phyloP scores from a whole-genome alignment of 148 eudicot genomes.

The Hydrangea macrophylla region DNA sequence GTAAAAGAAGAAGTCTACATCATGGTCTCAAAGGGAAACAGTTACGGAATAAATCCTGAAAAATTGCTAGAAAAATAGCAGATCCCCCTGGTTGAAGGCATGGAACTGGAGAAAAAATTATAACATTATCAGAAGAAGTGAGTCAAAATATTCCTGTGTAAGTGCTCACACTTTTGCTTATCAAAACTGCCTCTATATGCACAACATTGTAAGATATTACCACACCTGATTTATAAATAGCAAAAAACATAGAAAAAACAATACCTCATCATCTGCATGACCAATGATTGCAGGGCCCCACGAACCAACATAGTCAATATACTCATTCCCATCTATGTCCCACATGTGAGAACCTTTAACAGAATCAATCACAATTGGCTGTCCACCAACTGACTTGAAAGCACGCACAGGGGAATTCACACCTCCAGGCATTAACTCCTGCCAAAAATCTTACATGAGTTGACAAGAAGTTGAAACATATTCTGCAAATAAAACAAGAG shows the following conservation, averaged over 20 bases:
- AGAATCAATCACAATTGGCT: constrained; percentile 78
- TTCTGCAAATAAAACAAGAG: not conserved
- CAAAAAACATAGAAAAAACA: constrained; percentile 11
- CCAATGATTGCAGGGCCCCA: constrained; percentile 96
- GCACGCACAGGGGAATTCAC: constrained; percentile 94
- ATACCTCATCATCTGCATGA: constrained; percentile 87
- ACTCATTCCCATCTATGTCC: constrained; percentile 95
- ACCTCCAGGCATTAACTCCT: constrained; percentile 98
- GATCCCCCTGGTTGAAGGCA: not conserved
- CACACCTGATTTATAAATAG: not conserved
- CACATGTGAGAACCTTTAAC: constrained; percentile 88
- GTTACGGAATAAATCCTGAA: not conserved
- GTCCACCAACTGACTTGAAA: constrained; percentile 96
- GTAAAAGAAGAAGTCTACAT: not conserved
- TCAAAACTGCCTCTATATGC: not conserved
- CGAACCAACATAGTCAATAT: constrained; percentile 94
- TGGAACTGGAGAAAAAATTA: not conserved
- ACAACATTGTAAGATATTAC: not conserved
- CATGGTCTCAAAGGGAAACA: not conserved
- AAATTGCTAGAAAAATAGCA: not conserved
- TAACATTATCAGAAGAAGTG: not conserved
- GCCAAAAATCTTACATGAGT: constrained; percentile 16
- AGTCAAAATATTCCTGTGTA: not conserved
- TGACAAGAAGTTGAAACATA: not conserved
- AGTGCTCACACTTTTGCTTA: not conserved